phyloP scores from a whole-genome alignment of 208 protist species.

The Vickermania ingenoplastis region DNA sequence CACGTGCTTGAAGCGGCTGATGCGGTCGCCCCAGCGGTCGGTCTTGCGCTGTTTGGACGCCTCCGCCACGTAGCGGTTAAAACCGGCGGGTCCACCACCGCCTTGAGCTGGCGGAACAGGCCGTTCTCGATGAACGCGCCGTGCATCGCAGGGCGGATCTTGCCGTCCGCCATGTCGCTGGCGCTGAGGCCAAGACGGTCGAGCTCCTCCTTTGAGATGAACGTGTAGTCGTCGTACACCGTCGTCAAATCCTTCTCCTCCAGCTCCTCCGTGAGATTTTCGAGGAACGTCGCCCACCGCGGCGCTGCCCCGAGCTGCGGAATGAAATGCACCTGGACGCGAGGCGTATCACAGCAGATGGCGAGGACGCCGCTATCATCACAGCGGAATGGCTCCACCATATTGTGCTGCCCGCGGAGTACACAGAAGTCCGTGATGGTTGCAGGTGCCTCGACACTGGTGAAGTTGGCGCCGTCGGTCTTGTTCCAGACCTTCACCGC shows the following conservation, averaged over 20 bases:
- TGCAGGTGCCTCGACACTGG: conserved; percentile 74
- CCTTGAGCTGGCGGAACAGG: conserved; percentile 77
- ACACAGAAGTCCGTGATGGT: conserved; percentile 82
- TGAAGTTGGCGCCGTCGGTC: conserved; percentile 77
- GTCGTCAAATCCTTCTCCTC: conserved; percentile 84
- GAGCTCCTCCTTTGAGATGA: conserved; percentile 94
- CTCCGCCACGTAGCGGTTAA: conserved; percentile 71
- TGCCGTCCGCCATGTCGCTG: conserved; percentile 88
- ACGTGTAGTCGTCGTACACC: conserved; percentile 97
- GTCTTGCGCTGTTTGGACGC: conserved; percentile 45
- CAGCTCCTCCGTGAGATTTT: conserved; percentile 92
- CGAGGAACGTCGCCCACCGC: conserved; percentile 96
- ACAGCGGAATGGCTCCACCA: conserved; percentile 66
- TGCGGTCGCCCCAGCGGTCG: conserved; percentile 66
- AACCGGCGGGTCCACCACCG: conserved; percentile 84
- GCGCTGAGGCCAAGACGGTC: conserved; percentile 64
- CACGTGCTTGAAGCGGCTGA: conserved; percentile 70
- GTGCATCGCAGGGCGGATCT: conserved; percentile 96
- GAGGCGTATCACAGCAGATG: conserved; percentile 85
- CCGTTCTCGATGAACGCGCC: conserved; percentile 96
- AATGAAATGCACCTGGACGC: conserved; percentile 94
- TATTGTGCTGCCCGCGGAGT: conserved; percentile 74
- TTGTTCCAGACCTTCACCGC: conserved; percentile 92
- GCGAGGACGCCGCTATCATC: conserved; percentile 84
- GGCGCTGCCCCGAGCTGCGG: conserved; percentile 94